A percentile compares a stretch with the other conserved stretches of the same genome.
Conservation (phyloP, 2,329 filamentous ascomycete species). For the Aspergillus novofumigatus region DNA sequence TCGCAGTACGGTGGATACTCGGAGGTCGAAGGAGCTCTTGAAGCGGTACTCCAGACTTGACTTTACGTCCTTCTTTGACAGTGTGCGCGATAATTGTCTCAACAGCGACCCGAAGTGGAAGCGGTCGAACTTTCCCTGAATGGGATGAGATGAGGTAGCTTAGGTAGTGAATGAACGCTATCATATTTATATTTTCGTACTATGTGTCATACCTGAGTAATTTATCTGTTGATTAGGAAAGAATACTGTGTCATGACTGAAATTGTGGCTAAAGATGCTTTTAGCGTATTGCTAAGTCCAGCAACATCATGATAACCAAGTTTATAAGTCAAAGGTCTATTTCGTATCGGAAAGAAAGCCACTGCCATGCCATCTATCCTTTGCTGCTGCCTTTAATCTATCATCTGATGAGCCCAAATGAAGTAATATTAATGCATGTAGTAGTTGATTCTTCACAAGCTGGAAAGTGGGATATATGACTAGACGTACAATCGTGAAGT, state of each 20-base stretch:
- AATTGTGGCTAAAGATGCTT: neutral
- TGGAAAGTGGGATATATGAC: neutral
- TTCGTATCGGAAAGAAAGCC: too few species aligned
- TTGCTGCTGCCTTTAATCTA: neutral
- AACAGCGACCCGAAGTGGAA: neutral
- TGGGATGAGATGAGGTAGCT: too few species aligned
- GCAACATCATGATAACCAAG: neutral
- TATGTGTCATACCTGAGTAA: neutral
- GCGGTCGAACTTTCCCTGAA: neutral
- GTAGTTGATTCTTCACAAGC: neutral
- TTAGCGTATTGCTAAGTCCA: neutral
- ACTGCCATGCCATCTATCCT: neutral
- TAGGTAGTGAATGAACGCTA: neutral
- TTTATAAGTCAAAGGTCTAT: too few species aligned
- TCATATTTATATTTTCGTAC: neutral
- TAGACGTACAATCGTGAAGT: neutral
- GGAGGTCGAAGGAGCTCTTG: neutral
- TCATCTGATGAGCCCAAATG: neutral
- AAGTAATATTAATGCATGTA: neutral
- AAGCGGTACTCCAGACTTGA: neutral
- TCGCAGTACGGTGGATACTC: neutral
- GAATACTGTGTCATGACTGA: too few species aligned
- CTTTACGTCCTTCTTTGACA: neutral
- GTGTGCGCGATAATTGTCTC: neutral
- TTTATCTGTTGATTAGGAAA: neutral